Base-by-base conservation (phyloP, 352 stramenopile species). In the Phytophthora kernoviae region DNA sequence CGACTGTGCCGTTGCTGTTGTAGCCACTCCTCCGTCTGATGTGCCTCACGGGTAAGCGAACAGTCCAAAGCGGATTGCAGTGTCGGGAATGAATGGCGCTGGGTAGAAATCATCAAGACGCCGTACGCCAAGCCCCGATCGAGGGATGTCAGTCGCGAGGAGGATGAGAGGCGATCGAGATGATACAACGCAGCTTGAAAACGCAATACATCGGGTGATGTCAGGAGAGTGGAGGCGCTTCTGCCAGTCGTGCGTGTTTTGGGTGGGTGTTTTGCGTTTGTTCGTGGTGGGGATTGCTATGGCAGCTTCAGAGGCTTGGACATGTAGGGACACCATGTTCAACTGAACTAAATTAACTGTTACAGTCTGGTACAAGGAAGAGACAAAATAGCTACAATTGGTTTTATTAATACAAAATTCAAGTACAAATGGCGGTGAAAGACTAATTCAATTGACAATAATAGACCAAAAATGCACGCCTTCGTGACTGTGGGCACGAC, bases 401-500 rank as follows among this genome's bases (percentile, higher is more conserved):
- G n/a, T n/a, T n/a, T n/a, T n/a, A n/a, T n/a, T n/a, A n/a, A n/a
- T n/a, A n/a, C n/a, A n/a, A n/a, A n/a, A n/a, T n/a, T n/a, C n/a
- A n/a, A n/a, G n/a, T n/a, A n/a, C n/a, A n/a, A n/a, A n/a, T n/a
- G n/a, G n/a, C n/a, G n/a, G n/a, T n/a, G n/a, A n/a, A n/a, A n/a
- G n/a, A n/a, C n/a, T n/a, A n/a, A n/a, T n/a, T n/a, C n/a, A n/a
- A n/a, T n/a, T n/a, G n/a, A n/a, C n/a, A n/a, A n/a, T n/a, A n/a
- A n/a, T n/a, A n/a, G n/a, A n/a, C 5, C 40, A 1, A 34, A 54
- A 18, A 74, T 74, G 65, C 45, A 61, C 22, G 87, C 93, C 48
- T 98, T 98, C 56, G 92, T 97, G 60, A 98, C 93, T 1, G 94
- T 98, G 24, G 94, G 94, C n/a, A 98, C 94, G 45, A 98, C 94